Base-by-base conservation (phyloP, 2,329 filamentous ascomycete species). In the Pestalotiopsis sp. region DNA sequence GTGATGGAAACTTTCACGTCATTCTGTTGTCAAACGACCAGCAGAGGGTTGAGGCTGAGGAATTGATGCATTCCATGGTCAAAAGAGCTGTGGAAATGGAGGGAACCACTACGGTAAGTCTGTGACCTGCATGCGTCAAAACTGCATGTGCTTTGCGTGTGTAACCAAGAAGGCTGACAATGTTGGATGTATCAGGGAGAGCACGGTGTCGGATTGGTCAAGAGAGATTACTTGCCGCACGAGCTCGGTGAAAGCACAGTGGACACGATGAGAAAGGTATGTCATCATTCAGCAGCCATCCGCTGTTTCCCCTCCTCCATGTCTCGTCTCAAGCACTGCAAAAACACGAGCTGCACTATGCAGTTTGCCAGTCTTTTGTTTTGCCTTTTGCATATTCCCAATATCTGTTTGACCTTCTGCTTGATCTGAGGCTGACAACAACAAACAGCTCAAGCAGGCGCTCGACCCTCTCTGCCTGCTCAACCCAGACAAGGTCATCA, bases 81-180 rank as follows among this genome's bases (percentile, higher is more conserved):
- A 94, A 95, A 86, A 86, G 92, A 70, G 93, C 93, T 0, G 90
- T 97, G 63, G 92, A 94, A 81, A 87, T 94, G 83, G 93, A 96
- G 80, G 93, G 93, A 9, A 96, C 93, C 0, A 93, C 94, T 1
- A 95, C 93, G 13, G 86, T 88, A 75, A 75, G 84, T 75, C 25
- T 31, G 20, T 17, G 1, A 39, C 4, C 36, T 59, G 25, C 39
- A 2, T 14, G 11, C 45, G 41, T 17, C 66, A 52, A 45, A 49
- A 62, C 72, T 14, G 69, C 60, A 11, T 62, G 12, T 31, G 52
- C 13, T 17, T 27, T 3, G 13, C 6, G 27, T 20, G 4, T 12
- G 56, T 66, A 68, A 57, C 12, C 72, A 65, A 73, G 67, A 60
- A 36, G 31, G 6, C 66, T 63, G 9, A 67, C 56, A 20, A 52